Evolutionary conservation across 2,329 filamentous ascomycete genomes (phyloP).

Genomic region (Colletotrichum limetticola): DNA sequence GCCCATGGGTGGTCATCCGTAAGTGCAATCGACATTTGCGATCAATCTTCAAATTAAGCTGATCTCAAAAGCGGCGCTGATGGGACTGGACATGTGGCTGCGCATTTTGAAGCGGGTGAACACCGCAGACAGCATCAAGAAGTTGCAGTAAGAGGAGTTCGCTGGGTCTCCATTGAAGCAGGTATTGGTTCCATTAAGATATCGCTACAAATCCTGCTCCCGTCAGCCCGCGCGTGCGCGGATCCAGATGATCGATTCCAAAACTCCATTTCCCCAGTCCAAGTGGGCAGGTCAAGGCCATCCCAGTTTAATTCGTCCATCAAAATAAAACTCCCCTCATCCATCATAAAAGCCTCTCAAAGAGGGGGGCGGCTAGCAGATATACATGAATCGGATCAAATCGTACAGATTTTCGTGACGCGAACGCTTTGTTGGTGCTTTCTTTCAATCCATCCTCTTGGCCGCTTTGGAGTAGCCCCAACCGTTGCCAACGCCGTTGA

Average conservation of each 20-base stretch:
- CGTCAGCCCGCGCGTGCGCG: not conserved
- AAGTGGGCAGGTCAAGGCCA: constrained; percentile 8
- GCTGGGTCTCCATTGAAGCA: constrained; percentile 12
- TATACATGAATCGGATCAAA: constrained; percentile 30
- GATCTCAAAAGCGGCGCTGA: constrained; percentile 54
- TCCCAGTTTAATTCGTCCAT: not conserved
- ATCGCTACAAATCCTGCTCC: constrained; percentile 18
- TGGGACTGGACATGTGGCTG: constrained; percentile 65
- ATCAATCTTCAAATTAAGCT: not conserved
- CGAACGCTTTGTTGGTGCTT: not conserved
- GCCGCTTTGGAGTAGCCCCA: constrained; percentile 69
- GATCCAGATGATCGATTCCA: not conserved
- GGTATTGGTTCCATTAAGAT: constrained; percentile 23
- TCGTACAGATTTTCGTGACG: constrained; percentile 14
- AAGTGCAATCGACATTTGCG: constrained; percentile 42
- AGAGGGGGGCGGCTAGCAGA: not conserved
- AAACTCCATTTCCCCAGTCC: constrained; percentile 28
- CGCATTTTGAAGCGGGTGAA: constrained; percentile 59
- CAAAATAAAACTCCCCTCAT: constrained; percentile 14
- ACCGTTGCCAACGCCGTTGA: constrained; percentile 60
- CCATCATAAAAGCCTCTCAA: not conserved
- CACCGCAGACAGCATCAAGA: constrained; percentile 47
- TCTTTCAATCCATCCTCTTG: constrained; percentile 60
- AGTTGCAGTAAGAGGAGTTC: constrained; percentile 47
- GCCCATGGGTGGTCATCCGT: constrained; percentile 65